Conservation (phyloP, 176 grass and related monocot genomes). For the Phragmites australis region DNA sequence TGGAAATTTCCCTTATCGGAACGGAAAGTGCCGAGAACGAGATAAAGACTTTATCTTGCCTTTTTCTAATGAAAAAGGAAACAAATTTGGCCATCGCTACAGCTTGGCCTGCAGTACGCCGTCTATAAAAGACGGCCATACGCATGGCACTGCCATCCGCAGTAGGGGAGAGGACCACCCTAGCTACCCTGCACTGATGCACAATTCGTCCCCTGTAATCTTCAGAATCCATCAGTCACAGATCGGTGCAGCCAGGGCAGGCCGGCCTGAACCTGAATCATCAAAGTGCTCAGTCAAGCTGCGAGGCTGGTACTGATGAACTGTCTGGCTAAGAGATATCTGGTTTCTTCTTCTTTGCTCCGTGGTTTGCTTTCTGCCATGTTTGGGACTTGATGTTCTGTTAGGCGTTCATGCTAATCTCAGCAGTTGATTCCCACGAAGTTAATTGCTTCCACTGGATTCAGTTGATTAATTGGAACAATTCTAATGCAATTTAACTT, state of each 20-base stretch:
- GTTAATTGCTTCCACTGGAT: too few species aligned
- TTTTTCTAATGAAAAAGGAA: conserved; percentile 30
- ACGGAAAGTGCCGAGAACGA: too few species aligned
- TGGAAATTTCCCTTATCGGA: too few species aligned
- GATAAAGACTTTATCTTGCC: conserved; percentile 27
- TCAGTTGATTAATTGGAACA: too few species aligned
- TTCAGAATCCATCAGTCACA: conserved; percentile 29
- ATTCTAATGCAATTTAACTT: neutral
- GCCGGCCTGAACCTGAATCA: neutral
- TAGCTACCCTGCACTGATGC: conserved; percentile 1
- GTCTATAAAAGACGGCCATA: conserved; percentile 51
- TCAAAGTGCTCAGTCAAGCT: neutral
- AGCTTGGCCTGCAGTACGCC: neutral
- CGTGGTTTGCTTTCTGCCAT: neutral
- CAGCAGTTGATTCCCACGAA: neutral
- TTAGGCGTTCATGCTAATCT: neutral
- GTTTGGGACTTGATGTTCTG: neutral
- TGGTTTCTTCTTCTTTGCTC: neutral
- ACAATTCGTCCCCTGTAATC: neutral
- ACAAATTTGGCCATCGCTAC: conserved; percentile 47
- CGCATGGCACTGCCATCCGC: conserved; percentile 22
- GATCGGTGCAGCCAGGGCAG: conserved; percentile 10
- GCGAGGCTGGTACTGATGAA: conserved; percentile 25
- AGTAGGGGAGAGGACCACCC: conserved; percentile 48
- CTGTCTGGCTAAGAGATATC: neutral